Evolutionary conservation across 331 rosid genomes (phyloP), one percentile per base, ranked within the genome.

Genomic region (Quercus lobata): DNA sequence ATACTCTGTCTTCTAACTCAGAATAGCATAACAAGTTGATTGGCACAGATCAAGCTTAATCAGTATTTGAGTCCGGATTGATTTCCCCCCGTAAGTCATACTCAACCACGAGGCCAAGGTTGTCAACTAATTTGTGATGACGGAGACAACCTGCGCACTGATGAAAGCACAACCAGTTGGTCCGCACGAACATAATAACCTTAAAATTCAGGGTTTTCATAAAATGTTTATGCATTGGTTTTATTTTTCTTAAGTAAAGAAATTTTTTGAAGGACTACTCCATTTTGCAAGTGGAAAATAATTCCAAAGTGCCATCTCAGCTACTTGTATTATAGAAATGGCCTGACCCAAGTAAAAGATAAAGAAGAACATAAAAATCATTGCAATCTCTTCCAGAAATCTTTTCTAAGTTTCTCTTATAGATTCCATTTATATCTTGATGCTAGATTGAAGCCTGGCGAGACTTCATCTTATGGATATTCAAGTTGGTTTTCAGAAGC

Each of bases 91-190:
- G 88, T 76, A 92, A 84, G 89, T 89, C 91, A 62, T 89, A 90
- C 85, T 94, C 96, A 15, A 85, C 89, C 18, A 90, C 78, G 56
- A 94, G 93, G 69, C 94, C 96, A 61, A 90, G 94, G 85, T 92
- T 90, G 83, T 94, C 97, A 44, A 87, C 94, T 76, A 92, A 81
- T 80, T 90, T 90, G 86, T 92, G 96, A 89, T 92, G 83, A 86
- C 60, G 84, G 53, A 79, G 88, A 70, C 96, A 94, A 80, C 97
- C 98, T 89, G 92, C 98, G 90, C 94, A 90, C 97, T 90, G 84
- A 63, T 24, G 79, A 79, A 82, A 71, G 73, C 76, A 85, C 53
- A 44, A 65, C 73, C 54, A 69, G 60, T 85, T 75, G 80, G 81
- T 79, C 74, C 0, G 75, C 34, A 80, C 21, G n/a, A 78, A 58